Percentiles rank a stretch among this genome's conserved stretches.
These are phyloP conservation scores for Candida sp. DNA, from an alignment of 1,139 yeast genomes.

Conservation along the genomic window DNA sequence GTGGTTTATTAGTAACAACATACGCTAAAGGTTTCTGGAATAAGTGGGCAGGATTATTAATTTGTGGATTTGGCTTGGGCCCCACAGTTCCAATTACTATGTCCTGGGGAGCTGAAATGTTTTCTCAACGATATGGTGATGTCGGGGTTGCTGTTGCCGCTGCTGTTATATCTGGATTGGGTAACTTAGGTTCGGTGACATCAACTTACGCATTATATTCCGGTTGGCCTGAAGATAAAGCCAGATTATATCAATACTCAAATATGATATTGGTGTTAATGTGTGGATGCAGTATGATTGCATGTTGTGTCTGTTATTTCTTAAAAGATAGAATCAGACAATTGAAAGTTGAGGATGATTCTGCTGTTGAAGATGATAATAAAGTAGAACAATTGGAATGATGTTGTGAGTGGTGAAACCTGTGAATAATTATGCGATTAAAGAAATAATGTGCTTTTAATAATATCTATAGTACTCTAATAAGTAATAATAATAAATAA, in stretches of 20 bases:
- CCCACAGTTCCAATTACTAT: slow-evolving; percentile 89
- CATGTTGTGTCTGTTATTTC: slow-evolving; percentile 34
- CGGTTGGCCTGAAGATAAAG: slow-evolving; percentile 82
- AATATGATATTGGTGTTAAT: slow-evolving; percentile 84
- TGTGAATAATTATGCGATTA: too few relatives aligned
- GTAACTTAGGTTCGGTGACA: slow-evolving; percentile 81
- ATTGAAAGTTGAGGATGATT: not conserved
- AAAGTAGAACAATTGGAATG: too few relatives aligned
- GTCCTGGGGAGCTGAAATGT: slow-evolving; percentile 84
- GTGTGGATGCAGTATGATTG: slow-evolving; percentile 66
- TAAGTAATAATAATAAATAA: too few relatives aligned
- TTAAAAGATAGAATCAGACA: slow-evolving; percentile 22
- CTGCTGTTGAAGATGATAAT: not conserved
- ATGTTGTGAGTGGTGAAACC: too few relatives aligned
- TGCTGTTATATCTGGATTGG: slow-evolving; percentile 82
- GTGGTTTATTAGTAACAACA: slow-evolving; percentile 74
- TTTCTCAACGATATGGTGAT: slow-evolving; percentile 70
- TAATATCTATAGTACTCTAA: too few relatives aligned
- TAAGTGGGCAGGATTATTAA: slow-evolving; percentile 73
- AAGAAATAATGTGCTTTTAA: too few relatives aligned
- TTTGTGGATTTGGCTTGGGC: slow-evolving; percentile 84
- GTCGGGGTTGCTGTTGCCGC: slow-evolving; percentile 82
- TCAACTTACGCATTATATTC: slow-evolving; percentile 81
- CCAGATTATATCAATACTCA: slow-evolving; percentile 59
- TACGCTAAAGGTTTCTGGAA: slow-evolving; percentile 74